Base-by-base conservation (phyloP, 495 filamentous ascomycete genomes). In the Xylaria sp. region DNA sequence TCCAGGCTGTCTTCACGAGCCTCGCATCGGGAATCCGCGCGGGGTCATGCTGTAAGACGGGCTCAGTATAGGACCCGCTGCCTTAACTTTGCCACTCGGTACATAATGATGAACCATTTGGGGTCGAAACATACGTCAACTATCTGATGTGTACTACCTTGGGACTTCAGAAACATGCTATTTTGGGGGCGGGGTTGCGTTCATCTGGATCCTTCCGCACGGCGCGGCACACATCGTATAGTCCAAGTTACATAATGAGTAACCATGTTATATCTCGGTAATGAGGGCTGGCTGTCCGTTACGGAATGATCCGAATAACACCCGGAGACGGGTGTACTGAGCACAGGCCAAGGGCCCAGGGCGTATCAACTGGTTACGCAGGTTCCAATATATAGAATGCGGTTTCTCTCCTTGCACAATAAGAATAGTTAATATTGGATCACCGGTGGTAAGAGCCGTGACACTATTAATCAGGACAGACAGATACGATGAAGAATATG, bases 11-110 rank as follows among this genome's bases (percentile, higher is more conserved):
- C 62, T 26, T 66, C 46, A 66, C 62, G 62, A 66, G 9, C 44
- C 62, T 33, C 44, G 62, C 62, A 46, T 66, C 17, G 29, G 5
- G 31, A 50, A 37, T 61, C 24, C 5, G 17, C 59, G 37, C 35
- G 59, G 21, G 37, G 24, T 63, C 21, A 26, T 40, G 21, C 48
- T 41, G 37, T 63, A 63, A 44, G 61, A 63, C 15, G 61, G 41
- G 41, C 24, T 48, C 26, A 2, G 1, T 21, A 1, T 43, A n/a
- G 62, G 62, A 52, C 24, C 52, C 8, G 3, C 15, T 24, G 12
- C 17, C 29, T 33, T 31, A 24, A 37, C 31, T 33, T 26, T 52
- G 44, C 44, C 40, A 44, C 43, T 15, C 7, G 2, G 29, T 52
- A 66, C 41, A 11, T 66, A 33, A 31, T 43, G 26, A 59, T 46